phyloP scores from a whole-genome alignment of 306 rosid genomes.

The Acacia acuminata region DNA sequence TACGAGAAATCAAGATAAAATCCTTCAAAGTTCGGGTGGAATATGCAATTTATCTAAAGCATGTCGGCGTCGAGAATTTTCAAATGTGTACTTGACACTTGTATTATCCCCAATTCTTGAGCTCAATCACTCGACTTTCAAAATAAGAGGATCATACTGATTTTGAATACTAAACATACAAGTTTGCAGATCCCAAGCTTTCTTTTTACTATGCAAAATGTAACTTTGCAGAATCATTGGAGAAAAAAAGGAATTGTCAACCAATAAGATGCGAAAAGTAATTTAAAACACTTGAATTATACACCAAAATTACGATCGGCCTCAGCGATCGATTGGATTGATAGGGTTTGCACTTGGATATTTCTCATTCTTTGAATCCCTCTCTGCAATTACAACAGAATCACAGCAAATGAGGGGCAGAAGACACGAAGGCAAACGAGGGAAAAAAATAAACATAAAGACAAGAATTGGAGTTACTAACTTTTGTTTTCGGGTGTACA shows the following conservation, averaged over 20 bases:
- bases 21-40: slow-evolving; percentile 1
- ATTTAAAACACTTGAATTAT: neutral
- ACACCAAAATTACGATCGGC: slow-evolving; percentile 61
- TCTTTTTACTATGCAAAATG: slow-evolving; percentile 18
- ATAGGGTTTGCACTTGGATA: slow-evolving; percentile 61
- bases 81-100: neutral
- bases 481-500: no score
- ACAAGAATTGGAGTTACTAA: no score
- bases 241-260: neutral
- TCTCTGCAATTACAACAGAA: slow-evolving; percentile 83
- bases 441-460: no score
- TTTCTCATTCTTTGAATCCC: slow-evolving; percentile 73
- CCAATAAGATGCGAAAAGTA: neutral
- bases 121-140: neutral
- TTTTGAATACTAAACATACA: neutral
- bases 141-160: neutral
- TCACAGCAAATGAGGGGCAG: no score
- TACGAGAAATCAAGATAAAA: slow-evolving; percentile 11
- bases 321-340: slow-evolving; percentile 68
- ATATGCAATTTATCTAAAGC: neutral
- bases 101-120: neutral
- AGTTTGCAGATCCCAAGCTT: neutral
- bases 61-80: neutral
- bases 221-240: neutral
- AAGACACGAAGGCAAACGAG: no score